Percentiles rank a stretch among this genome's conserved stretches.
Evolutionary conservation across 352 stramenopile species (phyloP).

Genomic region (Globisporangium irregulare): DNA sequence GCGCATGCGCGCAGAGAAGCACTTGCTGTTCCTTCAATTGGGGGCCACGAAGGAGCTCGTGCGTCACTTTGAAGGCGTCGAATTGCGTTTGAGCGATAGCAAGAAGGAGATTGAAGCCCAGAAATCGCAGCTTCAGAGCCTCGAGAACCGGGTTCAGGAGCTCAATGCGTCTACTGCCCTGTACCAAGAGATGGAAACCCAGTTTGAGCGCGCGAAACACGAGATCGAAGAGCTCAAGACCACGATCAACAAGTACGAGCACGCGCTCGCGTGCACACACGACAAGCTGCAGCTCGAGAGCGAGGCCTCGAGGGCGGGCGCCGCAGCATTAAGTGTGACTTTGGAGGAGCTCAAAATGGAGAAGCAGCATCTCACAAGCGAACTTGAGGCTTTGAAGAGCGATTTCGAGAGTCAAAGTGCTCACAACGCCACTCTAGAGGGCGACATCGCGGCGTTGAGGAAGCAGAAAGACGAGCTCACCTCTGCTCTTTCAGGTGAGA

Average conservation of each 20-base stretch:
- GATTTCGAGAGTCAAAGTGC: background rate
- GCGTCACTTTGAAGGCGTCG: slow-evolving; percentile 36
- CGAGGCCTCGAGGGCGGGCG: background rate
- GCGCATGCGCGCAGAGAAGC: slow-evolving; percentile 38
- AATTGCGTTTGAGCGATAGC: slow-evolving; percentile 22
- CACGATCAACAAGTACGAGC: slow-evolving; percentile 9
- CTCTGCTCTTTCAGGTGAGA: slow-evolving; percentile 10
- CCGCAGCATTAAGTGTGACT: slow-evolving; percentile 6
- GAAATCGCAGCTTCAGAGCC: background rate
- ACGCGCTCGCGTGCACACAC: slow-evolving; percentile 10
- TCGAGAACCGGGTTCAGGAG: background rate
- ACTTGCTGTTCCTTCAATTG: slow-evolving; percentile 47
- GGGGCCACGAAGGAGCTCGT: slow-evolving; percentile 37
- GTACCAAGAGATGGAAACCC: background rate
- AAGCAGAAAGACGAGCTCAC: slow-evolving; percentile 14
- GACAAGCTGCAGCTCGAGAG: slow-evolving; percentile 14
- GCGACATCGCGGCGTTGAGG: background rate
- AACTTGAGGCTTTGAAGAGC: background rate
- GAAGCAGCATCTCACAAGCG: background rate
- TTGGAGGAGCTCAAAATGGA: slow-evolving; percentile 9
- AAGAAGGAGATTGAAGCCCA: slow-evolving; percentile 16
- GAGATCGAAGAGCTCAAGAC: slow-evolving; percentile 12
- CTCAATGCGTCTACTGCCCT: background rate
- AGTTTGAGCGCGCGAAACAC: background rate
- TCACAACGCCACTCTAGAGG: background rate